Percentiles rank a stretch among this genome's conserved stretches.
phyloP scores from a whole-genome alignment of 2,329 filamentous ascomycete genomes.

The Phyllachora maydis region DNA sequence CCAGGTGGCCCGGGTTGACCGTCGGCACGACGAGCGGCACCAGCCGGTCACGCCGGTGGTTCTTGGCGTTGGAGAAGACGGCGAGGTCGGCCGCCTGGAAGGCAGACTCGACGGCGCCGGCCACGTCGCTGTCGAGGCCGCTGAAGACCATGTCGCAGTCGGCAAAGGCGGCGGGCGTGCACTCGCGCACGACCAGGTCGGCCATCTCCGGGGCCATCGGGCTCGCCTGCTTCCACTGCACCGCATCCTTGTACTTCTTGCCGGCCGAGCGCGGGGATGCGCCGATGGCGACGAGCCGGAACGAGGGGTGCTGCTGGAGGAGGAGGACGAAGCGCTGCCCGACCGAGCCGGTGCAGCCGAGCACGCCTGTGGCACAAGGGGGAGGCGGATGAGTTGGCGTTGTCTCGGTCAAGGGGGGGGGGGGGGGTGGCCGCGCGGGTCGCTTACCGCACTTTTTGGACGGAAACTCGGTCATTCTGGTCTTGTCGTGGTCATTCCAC shows the following conservation, averaged over 20 bases:
- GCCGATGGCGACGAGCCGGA: slow-evolving; percentile 73
- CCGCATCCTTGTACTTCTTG: slow-evolving; percentile 88
- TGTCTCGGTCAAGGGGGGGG: slow-evolving; percentile 2
- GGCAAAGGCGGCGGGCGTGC: slow-evolving; percentile 59
- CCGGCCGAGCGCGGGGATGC: slow-evolving; percentile 77
- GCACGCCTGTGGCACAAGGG: slow-evolving; percentile 44
- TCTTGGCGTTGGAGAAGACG: slow-evolving; percentile 96
- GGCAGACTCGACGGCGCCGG: slow-evolving; percentile 78
- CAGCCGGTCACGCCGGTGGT: slow-evolving; percentile 76
- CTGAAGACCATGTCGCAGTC: slow-evolving; percentile 92
- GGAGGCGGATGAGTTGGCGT: slow-evolving; percentile 2
- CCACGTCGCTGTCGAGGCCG: slow-evolving; percentile 80
- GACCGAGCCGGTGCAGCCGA: slow-evolving; percentile 85
- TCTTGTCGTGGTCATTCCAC: too few species aligned
- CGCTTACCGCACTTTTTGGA: slow-evolving; percentile 37
- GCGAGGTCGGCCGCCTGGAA: slow-evolving; percentile 76
- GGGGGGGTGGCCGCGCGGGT: slow-evolving; percentile 4
- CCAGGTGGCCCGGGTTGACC: slow-evolving; percentile 75
- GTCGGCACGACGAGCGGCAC: slow-evolving; percentile 90
- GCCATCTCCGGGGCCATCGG: slow-evolving; percentile 58
- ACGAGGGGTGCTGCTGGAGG: slow-evolving; percentile 69
- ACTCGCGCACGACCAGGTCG: slow-evolving; percentile 69
- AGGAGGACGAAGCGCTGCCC: slow-evolving; percentile 91
- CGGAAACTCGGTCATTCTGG: slow-evolving; percentile 22
- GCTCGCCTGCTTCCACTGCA: slow-evolving; percentile 79